These are phyloP conservation scores for Apiosordaria backusii DNA, from an alignment of 495 filamentous ascomycete genomes.

Conservation along the genomic window DNA sequence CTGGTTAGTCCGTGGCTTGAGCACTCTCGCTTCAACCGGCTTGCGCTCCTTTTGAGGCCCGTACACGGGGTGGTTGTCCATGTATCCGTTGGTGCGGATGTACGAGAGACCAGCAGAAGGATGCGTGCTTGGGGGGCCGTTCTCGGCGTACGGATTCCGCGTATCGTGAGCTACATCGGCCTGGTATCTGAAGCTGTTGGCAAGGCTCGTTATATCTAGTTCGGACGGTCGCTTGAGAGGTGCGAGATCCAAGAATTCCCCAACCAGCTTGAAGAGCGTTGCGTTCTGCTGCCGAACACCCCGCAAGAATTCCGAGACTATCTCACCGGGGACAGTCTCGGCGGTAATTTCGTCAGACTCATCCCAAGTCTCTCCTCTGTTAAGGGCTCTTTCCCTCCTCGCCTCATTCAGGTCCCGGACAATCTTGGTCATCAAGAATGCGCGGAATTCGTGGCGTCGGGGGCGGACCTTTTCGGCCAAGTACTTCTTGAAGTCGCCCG, in stretches of 20 bases:
- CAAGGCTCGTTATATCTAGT: neutral
- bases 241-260: constrained; percentile 55
- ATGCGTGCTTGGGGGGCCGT: constrained; percentile 77
- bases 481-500: constrained; percentile 67
- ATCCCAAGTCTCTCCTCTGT: constrained; percentile 44
- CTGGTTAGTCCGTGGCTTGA: constrained; percentile 49
- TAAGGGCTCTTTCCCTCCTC: constrained; percentile 42
- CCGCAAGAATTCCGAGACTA: constrained; percentile 59
- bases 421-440: constrained; percentile 51
- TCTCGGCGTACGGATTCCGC: constrained; percentile 49
- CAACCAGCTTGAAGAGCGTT: constrained; percentile 46
- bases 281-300: constrained; percentile 51
- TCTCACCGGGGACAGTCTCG: constrained; percentile 53
- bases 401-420: constrained; percentile 45
- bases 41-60: constrained; percentile 66
- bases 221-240: constrained; percentile 30
- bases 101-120: constrained; percentile 90
- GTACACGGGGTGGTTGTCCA: constrained; percentile 76
- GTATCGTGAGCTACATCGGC: constrained; percentile 18
- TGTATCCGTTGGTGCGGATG: constrained; percentile 62
- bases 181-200: neutral
- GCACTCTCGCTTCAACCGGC: constrained; percentile 65
- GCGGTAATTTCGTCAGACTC: constrained; percentile 27
- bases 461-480: constrained; percentile 58
- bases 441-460: constrained; percentile 57